Conservation (phyloP, 2,329 filamentous ascomycete species). For the Pseudopithomyces maydicus region DNA sequence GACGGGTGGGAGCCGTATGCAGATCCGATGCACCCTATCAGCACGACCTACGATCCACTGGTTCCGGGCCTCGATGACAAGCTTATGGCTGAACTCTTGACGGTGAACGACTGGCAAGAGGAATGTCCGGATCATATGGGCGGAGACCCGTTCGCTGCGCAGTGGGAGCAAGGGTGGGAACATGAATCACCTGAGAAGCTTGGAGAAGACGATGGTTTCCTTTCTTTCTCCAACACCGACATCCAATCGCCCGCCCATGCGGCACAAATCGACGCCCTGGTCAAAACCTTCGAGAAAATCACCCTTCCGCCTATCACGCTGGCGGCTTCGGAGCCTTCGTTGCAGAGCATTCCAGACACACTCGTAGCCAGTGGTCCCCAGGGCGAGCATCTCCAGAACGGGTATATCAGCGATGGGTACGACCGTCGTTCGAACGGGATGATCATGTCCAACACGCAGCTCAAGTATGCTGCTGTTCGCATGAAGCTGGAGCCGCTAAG, state of each 20-base stretch:
- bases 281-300: background rate
- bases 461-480: conserved; percentile 10
- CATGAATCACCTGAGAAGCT: too few relatives aligned
- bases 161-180: background rate
- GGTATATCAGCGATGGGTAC: conserved; percentile 6
- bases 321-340: too few relatives aligned
- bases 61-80: too few relatives aligned
- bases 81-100: too few relatives aligned
- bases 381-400: background rate
- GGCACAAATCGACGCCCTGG: background rate
- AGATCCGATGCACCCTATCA: conserved; percentile 30
- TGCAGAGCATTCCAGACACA: too few relatives aligned
- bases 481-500: background rate
- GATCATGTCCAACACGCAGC: background rate
- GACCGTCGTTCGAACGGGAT: conserved; percentile 16
- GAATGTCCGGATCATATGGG: background rate
- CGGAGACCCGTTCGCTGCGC: background rate
- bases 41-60: conserved; percentile 12
- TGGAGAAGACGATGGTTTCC: too few relatives aligned
- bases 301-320: too few relatives aligned
- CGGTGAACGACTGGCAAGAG: conserved; percentile 5
- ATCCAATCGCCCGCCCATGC: background rate
- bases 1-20: conserved; percentile 23
- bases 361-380: too few relatives aligned
- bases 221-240: too few relatives aligned